These are phyloP conservation scores for Botrytis fragariae DNA, from an alignment of 2,329 filamentous ascomycete genomes.

Conservation along the genomic window DNA sequence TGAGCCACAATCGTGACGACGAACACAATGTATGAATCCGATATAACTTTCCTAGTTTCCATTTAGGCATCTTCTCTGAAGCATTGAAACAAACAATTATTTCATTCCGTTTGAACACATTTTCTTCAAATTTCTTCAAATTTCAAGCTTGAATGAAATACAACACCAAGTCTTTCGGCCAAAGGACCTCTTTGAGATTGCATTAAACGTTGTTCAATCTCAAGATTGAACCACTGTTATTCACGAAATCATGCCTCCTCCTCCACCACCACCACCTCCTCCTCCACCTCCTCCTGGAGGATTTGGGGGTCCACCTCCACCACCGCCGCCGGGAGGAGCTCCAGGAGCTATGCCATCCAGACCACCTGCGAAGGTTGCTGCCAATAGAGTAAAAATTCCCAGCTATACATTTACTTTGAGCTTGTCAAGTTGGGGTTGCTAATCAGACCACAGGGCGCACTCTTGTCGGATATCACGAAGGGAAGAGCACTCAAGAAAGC, in stretches of 20 bases:
- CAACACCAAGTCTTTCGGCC: neutral
- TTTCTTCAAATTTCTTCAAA: neutral
- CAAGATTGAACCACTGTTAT: neutral
- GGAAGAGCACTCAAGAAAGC: constrained; percentile 78
- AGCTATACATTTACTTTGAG: constrained; percentile 26
- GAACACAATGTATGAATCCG: constrained; percentile 17
- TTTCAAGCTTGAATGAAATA: neutral
- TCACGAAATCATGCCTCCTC: constrained; percentile 45
- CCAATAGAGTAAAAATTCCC: constrained; percentile 58
- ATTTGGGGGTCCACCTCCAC: constrained; percentile 42
- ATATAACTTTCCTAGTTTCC: constrained; percentile 18
- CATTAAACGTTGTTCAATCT: neutral
- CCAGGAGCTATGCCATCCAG: constrained; percentile 55
- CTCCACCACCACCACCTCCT: constrained; percentile 67
- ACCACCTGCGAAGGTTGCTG: constrained; percentile 52
- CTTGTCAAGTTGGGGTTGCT: constrained; percentile 31
- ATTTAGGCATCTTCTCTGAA: constrained; percentile 12
- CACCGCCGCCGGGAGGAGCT: constrained; percentile 48
- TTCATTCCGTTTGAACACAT: neutral
- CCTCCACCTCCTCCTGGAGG: constrained; percentile 45
- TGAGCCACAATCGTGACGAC: constrained; percentile 25
- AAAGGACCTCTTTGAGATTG: neutral
- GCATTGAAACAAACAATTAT: neutral
- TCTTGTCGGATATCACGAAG: constrained; percentile 84
- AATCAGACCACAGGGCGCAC: constrained; percentile 62